phyloP scores from a whole-genome alignment of 495 filamentous ascomycete genomes.

The Daldinia decipiens region DNA sequence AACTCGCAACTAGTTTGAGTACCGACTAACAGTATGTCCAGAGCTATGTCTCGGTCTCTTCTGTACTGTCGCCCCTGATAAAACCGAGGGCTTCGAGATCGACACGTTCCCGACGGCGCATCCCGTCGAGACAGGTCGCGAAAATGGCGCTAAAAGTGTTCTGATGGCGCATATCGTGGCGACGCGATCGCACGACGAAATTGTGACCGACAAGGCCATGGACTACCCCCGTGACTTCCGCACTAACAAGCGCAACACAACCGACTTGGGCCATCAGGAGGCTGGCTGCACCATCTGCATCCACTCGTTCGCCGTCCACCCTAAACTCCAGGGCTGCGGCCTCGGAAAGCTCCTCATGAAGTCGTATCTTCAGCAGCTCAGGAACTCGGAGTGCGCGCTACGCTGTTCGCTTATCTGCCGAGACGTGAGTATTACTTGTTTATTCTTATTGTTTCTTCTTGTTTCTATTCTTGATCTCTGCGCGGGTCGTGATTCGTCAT shows the following conservation, averaged over 20 bases:
- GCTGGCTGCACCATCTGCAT: conserved; percentile 77
- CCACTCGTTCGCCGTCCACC: conserved; percentile 83
- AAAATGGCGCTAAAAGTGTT: conserved; percentile 62
- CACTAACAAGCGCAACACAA: conserved; percentile 43
- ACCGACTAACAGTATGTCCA: conserved; percentile 81
- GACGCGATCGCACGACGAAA: conserved; percentile 67
- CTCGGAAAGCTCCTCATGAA: conserved; percentile 80
- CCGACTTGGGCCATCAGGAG: conserved; percentile 70
- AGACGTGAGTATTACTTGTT: conserved; percentile 57
- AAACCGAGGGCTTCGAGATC: conserved; percentile 57
- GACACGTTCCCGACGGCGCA: conserved; percentile 60
- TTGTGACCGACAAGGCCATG: conserved; percentile 84
- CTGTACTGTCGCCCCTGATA: conserved; percentile 64
- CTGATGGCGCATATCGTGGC: conserved; percentile 87
- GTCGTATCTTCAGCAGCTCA: conserved; percentile 75
- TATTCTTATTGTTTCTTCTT: not conserved
- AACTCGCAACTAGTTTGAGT: conserved; percentile 69
- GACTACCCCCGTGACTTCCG: conserved; percentile 73
- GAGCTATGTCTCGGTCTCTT: conserved; percentile 85
- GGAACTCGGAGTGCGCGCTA: conserved; percentile 71
- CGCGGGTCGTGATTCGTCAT: not conserved
- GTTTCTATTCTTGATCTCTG: not conserved
- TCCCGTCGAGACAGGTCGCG: conserved; percentile 59
- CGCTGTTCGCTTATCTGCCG: conserved; percentile 82
- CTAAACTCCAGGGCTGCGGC: conserved; percentile 76